Evolutionary conservation across 129 eudicot genomes (phyloP).

Genomic region (Flaveria linearis): DNA sequence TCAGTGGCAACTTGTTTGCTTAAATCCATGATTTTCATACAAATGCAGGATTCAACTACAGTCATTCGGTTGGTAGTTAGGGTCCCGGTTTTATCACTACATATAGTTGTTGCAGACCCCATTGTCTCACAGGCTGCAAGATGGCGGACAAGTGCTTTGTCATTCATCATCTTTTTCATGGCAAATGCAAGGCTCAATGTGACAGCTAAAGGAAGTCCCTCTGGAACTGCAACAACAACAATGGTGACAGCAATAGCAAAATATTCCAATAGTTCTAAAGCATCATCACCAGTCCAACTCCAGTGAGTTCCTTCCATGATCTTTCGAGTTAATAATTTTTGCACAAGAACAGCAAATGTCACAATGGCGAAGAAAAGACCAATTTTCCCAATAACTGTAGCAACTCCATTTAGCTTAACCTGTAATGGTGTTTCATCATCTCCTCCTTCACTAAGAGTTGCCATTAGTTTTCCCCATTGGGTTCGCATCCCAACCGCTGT

Average conservation of each 20-base stretch:
- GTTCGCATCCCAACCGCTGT: constrained; percentile 99
- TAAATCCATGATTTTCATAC: constrained; percentile 60
- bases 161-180: constrained; percentile 98
- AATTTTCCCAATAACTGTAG: constrained; percentile 85
- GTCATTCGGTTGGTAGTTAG: constrained; percentile 93
- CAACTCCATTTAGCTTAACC: constrained; percentile 91
- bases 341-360: constrained; percentile 84
- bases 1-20: constrained; percentile 41
- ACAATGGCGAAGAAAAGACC: constrained; percentile 90
- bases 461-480: constrained; percentile 98
- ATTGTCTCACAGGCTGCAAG: constrained; percentile 98
- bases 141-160: constrained; percentile 89
- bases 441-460: constrained; percentile 95
- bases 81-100: constrained; percentile 97
- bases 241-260: constrained; percentile 94
- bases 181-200: constrained; percentile 92
- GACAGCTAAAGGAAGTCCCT: constrained; percentile 93
- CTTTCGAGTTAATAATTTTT: constrained; percentile 62
- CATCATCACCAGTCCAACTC: constrained; percentile 84
- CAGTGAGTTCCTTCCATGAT: constrained; percentile 46
- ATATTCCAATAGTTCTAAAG: constrained; percentile 69
- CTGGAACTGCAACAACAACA: constrained; percentile 97
- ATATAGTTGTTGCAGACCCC: constrained; percentile 96
- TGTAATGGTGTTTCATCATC: constrained; percentile 97
- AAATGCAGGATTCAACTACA: constrained; percentile 84